These are phyloP conservation scores for Malassezia pachydermatis DNA, from an alignment of 1,284 basidiomycete genomes.

Conservation along the genomic window DNA sequence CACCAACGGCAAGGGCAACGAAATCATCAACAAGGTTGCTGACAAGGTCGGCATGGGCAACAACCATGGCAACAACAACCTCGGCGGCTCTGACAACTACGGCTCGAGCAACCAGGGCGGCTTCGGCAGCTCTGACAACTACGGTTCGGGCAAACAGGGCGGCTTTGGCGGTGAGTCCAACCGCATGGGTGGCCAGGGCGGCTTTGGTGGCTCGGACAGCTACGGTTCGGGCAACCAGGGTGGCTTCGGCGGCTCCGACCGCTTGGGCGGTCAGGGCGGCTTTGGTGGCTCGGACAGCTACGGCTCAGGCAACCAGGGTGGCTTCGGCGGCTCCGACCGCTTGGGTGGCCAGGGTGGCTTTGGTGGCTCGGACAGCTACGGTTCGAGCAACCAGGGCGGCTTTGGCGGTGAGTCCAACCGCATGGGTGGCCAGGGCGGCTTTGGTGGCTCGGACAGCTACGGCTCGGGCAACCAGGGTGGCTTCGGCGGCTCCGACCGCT, in stretches of 20 bases:
- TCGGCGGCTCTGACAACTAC: neutral
- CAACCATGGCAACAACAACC: neutral
- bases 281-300: conserved; percentile 15
- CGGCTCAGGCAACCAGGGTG: conserved; percentile 2
- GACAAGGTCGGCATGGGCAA: conserved; percentile 8
- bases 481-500: conserved; percentile 14
- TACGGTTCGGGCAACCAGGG: neutral
- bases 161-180: neutral
- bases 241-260: conserved; percentile 14
- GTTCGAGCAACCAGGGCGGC: neutral
- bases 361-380: conserved; percentile 3
- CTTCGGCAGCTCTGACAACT: conserved; percentile 15
- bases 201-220: conserved; percentile 12
- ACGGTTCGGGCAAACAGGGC: conserved; percentile 1
- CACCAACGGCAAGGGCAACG: conserved; percentile 11
- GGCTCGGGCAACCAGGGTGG: conserved; percentile 1
- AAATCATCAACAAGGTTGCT: conserved; percentile 14
- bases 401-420: conserved; percentile 2
- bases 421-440: conserved; percentile 3
- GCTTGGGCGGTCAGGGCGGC: conserved; percentile 12
- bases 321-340: conserved; percentile 17
- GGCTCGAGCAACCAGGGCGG: conserved; percentile 1
- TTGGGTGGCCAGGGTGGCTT: conserved; percentile 5
- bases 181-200: conserved; percentile 10
- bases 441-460: conserved; percentile 12